Evolutionary conservation across 2,329 filamentous ascomycete genomes (phyloP).

Genomic region (Xylaria sp.): DNA sequence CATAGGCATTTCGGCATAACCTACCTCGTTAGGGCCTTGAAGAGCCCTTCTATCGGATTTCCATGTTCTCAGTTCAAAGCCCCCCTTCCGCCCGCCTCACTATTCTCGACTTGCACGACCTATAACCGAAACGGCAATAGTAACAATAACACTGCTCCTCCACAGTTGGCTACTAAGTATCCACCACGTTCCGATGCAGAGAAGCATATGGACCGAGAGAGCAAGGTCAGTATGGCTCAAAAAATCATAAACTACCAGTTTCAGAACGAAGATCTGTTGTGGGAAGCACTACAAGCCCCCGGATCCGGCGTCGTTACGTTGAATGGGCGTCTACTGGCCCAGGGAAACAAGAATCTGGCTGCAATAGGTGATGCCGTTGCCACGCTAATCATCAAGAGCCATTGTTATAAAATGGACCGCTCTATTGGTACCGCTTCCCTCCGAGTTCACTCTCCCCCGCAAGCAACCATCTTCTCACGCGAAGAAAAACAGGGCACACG

Average conservation of each 20-base stretch:
- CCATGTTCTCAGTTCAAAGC: neutral
- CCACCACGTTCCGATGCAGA: neutral
- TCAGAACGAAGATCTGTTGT: conserved; percentile 25
- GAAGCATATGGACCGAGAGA: neutral
- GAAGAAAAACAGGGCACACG: conserved; percentile 10
- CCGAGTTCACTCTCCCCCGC: neutral
- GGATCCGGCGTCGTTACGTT: neutral
- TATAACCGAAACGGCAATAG: neutral
- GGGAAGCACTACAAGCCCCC: conserved; percentile 35
- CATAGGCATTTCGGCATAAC: neutral
- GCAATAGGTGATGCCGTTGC: conserved; percentile 30
- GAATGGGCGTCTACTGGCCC: conserved; percentile 9
- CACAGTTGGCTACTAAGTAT: neutral
- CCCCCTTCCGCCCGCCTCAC: neutral
- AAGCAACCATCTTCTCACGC: conserved; percentile 7
- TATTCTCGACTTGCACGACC: neutral
- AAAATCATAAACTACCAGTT: conserved; percentile 30
- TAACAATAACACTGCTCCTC: neutral
- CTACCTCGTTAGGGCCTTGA: neutral
- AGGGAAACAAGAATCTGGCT: conserved; percentile 35
- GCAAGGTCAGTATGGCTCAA: conserved; percentile 21
- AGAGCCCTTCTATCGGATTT: neutral
- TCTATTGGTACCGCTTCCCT: conserved; percentile 16
- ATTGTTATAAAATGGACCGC: conserved; percentile 16
- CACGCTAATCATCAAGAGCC: conserved; percentile 12